Evolutionary conservation across 169 alveolate species (phyloP).

Genomic region (Babesia gibsoni): DNA sequence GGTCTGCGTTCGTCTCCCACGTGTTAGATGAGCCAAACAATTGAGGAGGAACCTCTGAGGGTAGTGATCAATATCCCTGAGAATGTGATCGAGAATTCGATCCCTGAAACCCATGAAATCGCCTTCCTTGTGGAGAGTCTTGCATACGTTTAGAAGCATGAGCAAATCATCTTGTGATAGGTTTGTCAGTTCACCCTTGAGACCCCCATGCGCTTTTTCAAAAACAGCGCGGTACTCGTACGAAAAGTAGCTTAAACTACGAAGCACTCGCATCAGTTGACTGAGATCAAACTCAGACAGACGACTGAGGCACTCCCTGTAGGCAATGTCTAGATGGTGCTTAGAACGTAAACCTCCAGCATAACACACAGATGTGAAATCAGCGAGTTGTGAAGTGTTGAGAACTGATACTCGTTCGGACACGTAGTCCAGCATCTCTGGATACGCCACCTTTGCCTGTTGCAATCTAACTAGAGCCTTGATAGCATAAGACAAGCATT

Average conservation of each 20-base stretch:
- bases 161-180: conserved; percentile 51
- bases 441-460: conserved; percentile 24
- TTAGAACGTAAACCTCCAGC: conserved; percentile 47
- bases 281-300: conserved; percentile 22
- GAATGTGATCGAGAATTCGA: conserved; percentile 17
- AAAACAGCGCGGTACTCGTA: conserved; percentile 54
- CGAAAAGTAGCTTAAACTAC: conserved; percentile 48
- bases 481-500: conserved; percentile 10
- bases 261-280: conserved; percentile 32
- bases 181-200: conserved; percentile 3
- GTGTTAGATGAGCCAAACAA: conserved; percentile 27
- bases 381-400: conserved; percentile 32
- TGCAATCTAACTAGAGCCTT: conserved; percentile 33
- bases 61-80: conserved; percentile 12
- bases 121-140: conserved; percentile 31
- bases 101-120: conserved; percentile 33
- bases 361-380: conserved; percentile 37
- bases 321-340: conserved; percentile 52
- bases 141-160: conserved; percentile 54
- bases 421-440: conserved; percentile 47
- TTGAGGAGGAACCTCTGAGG: conserved; percentile 22
- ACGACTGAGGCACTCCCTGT: conserved; percentile 34
- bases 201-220: neutral
- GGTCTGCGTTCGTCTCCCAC: conserved; percentile 28
- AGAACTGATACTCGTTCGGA: conserved; percentile 13